phyloP scores from a whole-genome alignment of 768 basidiomycete genomes.

The Hypholoma sublateritium region DNA sequence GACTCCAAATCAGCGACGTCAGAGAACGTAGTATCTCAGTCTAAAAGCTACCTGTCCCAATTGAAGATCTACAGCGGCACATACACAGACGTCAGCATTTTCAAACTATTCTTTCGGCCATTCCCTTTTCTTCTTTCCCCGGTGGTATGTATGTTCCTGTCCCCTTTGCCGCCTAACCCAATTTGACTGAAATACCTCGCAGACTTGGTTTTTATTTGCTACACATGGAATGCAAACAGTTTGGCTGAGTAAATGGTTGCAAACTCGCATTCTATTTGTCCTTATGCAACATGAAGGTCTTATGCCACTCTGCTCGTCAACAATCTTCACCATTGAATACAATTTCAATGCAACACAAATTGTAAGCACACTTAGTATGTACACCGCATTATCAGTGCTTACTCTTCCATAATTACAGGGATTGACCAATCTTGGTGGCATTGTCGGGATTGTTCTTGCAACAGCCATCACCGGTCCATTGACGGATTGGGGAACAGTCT shows the following conservation, averaged over 20 bases:
- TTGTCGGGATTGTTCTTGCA: constrained; percentile 41
- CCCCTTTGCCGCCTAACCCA: background rate
- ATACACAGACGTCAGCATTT: constrained; percentile 32
- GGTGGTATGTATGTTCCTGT: constrained; percentile 29
- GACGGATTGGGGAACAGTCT: constrained; percentile 42
- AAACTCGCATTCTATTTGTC: background rate
- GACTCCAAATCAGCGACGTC: constrained; percentile 12
- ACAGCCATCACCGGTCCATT: constrained; percentile 36
- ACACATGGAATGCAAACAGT: constrained; percentile 43
- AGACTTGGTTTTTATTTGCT: constrained; percentile 39
- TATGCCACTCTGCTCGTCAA: constrained; percentile 42
- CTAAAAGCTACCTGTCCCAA: constrained; percentile 31
- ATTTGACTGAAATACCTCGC: no score
- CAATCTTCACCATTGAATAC: constrained; percentile 44
- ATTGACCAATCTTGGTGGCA: constrained; percentile 41
- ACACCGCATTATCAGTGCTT: no score
- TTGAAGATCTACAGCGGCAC: constrained; percentile 37
- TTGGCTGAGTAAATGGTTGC: constrained; percentile 35
- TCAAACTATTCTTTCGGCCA: constrained; percentile 38
- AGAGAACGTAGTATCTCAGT: constrained; percentile 2
- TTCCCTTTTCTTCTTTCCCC: constrained; percentile 44
- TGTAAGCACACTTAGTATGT: constrained; percentile 12
- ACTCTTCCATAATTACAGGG: constrained; percentile 21
- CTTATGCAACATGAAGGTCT: constrained; percentile 27
- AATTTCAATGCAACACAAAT: constrained; percentile 41